phyloP scores from a whole-genome alignment of 1,139 yeast genomes.

The Saccharomyces hybrid region DNA sequence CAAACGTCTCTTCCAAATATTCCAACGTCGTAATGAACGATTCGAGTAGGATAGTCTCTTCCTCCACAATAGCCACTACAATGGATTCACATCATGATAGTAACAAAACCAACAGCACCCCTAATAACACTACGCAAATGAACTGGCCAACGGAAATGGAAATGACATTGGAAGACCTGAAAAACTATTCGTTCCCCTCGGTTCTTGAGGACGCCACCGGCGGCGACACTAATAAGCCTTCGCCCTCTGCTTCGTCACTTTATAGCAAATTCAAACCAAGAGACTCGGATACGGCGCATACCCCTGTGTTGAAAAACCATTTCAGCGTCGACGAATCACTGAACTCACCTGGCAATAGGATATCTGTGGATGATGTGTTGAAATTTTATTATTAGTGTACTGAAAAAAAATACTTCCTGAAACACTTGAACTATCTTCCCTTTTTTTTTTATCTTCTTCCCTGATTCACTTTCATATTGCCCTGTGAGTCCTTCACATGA shows the following conservation, averaged over 20 bases:
- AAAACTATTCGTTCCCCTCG: constrained; percentile 3
- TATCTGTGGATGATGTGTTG: constrained; percentile 27
- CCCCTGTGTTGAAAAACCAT: constrained; percentile 18
- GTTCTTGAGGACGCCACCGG: neutral
- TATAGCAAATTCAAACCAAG: neutral
- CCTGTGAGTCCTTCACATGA: neutral
- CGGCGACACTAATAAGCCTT: neutral
- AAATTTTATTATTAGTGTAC: constrained; percentile 22
- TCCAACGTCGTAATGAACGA: neutral
- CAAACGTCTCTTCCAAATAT: neutral
- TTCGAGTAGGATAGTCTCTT: constrained; percentile 3
- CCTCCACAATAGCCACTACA: constrained; percentile 1
- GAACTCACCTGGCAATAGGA: constrained; percentile 6
- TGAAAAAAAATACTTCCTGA: constrained; percentile 14
- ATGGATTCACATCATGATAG: neutral
- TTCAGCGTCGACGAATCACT: constrained; percentile 14
- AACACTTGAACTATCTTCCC: constrained; percentile 1
- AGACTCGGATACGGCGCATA: constrained; percentile 11
- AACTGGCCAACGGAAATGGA: neutral
- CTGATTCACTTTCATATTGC: neutral
- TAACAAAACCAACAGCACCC: neutral
- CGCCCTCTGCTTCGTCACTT: neutral
- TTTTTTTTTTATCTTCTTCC: neutral
- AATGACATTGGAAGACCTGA: constrained; percentile 2
- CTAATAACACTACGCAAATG: neutral